These are phyloP conservation scores for Aspergillus tubingensis DNA, from an alignment of 2,329 filamentous ascomycete genomes.

Conservation along the genomic window DNA sequence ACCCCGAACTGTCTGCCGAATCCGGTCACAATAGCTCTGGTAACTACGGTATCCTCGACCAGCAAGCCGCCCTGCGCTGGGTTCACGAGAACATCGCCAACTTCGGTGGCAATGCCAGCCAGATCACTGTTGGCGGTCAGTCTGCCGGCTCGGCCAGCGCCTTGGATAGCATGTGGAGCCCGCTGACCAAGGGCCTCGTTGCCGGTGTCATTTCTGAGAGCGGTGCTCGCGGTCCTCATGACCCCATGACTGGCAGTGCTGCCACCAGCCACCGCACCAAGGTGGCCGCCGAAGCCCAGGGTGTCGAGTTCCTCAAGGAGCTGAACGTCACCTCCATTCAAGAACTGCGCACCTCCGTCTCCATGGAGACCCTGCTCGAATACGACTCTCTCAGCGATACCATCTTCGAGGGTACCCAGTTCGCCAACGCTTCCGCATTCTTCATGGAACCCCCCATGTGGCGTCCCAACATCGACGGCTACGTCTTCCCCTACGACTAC, in stretches of 20 bases:
- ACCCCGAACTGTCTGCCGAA: slow-evolving; percentile 27
- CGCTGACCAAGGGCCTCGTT: slow-evolving; percentile 26
- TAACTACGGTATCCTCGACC: slow-evolving; percentile 32
- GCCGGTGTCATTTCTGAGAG: slow-evolving; percentile 35
- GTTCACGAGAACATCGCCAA: slow-evolving; percentile 23
- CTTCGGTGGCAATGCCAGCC: slow-evolving; percentile 26
- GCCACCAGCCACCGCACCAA: slow-evolving; percentile 30
- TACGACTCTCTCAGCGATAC: slow-evolving; percentile 23
- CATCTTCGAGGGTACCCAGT: slow-evolving; percentile 26
- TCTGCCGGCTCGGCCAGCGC: slow-evolving; percentile 34
- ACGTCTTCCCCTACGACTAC: slow-evolving; percentile 30
- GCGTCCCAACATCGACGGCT: slow-evolving; percentile 33
- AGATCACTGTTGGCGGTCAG: slow-evolving; percentile 33
- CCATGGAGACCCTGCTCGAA: slow-evolving; percentile 39
- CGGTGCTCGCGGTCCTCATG: slow-evolving; percentile 33
- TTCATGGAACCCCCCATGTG: slow-evolving; percentile 27
- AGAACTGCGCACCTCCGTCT: slow-evolving; percentile 40
- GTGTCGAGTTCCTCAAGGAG: slow-evolving; percentile 38
- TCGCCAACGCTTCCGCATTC: slow-evolving; percentile 21
- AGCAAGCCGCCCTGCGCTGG: slow-evolving; percentile 26
- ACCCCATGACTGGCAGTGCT: slow-evolving; percentile 29
- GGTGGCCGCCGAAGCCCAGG: slow-evolving; percentile 22
- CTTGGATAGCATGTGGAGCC: slow-evolving; percentile 28
- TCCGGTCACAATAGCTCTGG: slow-evolving; percentile 31
- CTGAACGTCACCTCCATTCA: slow-evolving; percentile 44